Evolutionary conservation across 176 grass and related monocot species (phyloP).

Genomic region (barley (Hordeum vulgare)): MorexV3_pseudomolecules_assembly NC_058524.1:48870424-48870923

Average conservation of each 20-base stretch:
- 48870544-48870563: background rate
- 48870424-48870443: background rate
- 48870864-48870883: constrained; percentile 49
- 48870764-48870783: constrained; percentile 1
- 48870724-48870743: background rate
- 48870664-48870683: constrained; percentile 96
- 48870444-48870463: background rate
- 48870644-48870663: constrained; percentile 97
- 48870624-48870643: constrained; percentile 81
- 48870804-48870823: constrained; percentile 92
- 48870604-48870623: constrained; percentile 72
- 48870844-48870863: constrained; percentile 66
- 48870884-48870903: constrained; percentile 50
- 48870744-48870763: constrained; percentile 9
- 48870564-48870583: background rate
- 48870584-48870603: constrained; percentile 48
- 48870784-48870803: constrained; percentile 34
- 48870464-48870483: background rate
- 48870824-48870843: constrained; percentile 97
- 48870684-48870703: constrained; percentile 91
- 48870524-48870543: background rate
- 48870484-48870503: constrained; percentile 18
- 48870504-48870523: background rate
- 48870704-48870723: constrained; percentile 50
- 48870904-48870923: constrained; percentile 31